Evolutionary conservation across 495 filamentous ascomycete genomes (phyloP).

Genomic region (Aspergillus bridgeri): DNA sequence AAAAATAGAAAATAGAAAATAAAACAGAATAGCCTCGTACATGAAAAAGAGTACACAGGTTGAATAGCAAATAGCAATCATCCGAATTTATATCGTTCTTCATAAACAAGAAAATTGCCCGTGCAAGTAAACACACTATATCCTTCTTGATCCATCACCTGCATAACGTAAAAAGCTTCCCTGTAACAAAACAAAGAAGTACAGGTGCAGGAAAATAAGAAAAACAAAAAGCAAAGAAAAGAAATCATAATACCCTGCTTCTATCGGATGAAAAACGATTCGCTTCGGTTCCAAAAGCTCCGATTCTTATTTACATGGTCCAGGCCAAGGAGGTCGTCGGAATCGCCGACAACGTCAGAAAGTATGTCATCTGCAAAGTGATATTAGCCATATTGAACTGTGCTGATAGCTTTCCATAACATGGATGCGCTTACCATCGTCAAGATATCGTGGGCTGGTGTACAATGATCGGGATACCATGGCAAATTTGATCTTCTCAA

Average conservation of each 20-base stretch:
- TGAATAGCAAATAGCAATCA: background rate
- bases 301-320: conserved; percentile 80
- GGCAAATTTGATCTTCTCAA: conserved; percentile 98
- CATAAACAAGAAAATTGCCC: background rate
- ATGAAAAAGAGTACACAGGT: background rate
- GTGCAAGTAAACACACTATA: background rate
- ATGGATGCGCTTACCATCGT: conserved; percentile 67
- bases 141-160: conserved; percentile 3
- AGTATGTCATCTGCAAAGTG: conserved; percentile 69
- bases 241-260: conserved; percentile 12
- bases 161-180: conserved; percentile 1
- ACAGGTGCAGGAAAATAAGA: background rate
- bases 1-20: too few relatives aligned
- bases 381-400: conserved; percentile 19
- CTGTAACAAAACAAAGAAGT: background rate
- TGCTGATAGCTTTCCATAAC: background rate
- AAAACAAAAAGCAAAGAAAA: background rate
- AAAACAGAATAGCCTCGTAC: too few relatives aligned
- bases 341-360: conserved; percentile 61
- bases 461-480: conserved; percentile 67
- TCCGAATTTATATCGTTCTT: conserved; percentile 1
- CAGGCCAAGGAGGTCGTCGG: conserved; percentile 81
- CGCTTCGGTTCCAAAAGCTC: conserved; percentile 55
- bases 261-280: conserved; percentile 67
- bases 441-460: conserved; percentile 74